phyloP scores from a whole-genome alignment of 140 eudicot genomes.

The Erigeron philadelphicus region DNA sequence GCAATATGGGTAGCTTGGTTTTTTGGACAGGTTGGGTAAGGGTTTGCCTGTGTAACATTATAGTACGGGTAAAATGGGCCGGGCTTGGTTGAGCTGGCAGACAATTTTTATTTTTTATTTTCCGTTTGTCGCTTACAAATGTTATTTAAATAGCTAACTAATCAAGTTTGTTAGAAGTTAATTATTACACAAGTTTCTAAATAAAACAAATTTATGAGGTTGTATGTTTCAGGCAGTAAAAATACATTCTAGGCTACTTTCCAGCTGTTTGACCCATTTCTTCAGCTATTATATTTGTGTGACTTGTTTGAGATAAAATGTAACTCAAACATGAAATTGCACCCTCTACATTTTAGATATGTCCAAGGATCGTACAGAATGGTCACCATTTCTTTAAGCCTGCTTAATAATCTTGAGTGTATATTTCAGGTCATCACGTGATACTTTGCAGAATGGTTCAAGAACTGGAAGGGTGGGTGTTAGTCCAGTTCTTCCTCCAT shows the following conservation, averaged over 20 bases:
- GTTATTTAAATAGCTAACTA: background rate
- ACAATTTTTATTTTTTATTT: background rate
- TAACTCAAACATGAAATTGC: background rate
- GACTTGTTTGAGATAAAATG: background rate
- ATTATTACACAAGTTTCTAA: background rate
- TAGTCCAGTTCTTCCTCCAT: background rate
- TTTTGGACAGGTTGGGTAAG: background rate
- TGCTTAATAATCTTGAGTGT: background rate
- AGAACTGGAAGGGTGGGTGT: background rate
- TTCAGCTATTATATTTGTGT: background rate
- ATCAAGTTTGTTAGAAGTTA: background rate
- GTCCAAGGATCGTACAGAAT: background rate
- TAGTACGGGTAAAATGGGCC: background rate
- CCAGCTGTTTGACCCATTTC: background rate
- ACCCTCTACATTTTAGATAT: background rate
- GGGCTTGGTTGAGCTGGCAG: background rate
- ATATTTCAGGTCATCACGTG: conserved; percentile 18
- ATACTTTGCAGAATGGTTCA: conserved; percentile 5
- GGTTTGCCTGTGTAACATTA: too few species aligned
- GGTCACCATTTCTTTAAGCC: background rate
- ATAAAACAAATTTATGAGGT: background rate
- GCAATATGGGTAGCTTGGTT: background rate
- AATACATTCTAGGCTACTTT: background rate
- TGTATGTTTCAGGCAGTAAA: background rate
- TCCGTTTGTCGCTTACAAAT: background rate